A percentile compares a stretch with the other conserved stretches of the same genome.
These are phyloP conservation scores for Neolentinus lepideus DNA, from an alignment of 1,284 basidiomycete genomes.

Conservation along the genomic window DNA sequence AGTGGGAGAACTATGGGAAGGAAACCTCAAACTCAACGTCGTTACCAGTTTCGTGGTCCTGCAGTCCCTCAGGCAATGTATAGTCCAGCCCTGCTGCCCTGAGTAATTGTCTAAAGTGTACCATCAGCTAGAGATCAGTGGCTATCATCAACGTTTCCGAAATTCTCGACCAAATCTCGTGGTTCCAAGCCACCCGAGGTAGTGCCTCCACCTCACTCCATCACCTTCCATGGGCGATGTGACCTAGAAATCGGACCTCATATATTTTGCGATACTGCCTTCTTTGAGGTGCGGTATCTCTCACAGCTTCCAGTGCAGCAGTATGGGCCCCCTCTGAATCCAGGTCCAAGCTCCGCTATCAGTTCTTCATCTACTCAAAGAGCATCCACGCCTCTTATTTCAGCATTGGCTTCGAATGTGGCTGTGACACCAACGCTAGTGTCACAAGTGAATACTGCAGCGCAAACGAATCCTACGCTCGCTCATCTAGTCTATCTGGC, in stretches of 20 bases:
- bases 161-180: constrained; percentile 56
- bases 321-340: constrained; percentile 3
- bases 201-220: constrained; percentile 54
- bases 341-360: constrained; percentile 5
- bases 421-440: constrained; percentile 50
- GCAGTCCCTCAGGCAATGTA: constrained; percentile 66
- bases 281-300: constrained; percentile 62
- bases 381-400: constrained; percentile 27
- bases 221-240: constrained; percentile 55
- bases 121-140: constrained; percentile 58
- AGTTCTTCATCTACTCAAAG: constrained; percentile 9
- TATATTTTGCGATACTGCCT: constrained; percentile 50
- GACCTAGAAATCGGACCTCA: constrained; percentile 68
- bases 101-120: constrained; percentile 2
- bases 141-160: constrained; percentile 61
- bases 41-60: constrained; percentile 37
- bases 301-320: constrained; percentile 15
- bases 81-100: constrained; percentile 12
- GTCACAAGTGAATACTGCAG: constrained; percentile 56
- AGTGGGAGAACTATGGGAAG: constrained; percentile 2
- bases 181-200: constrained; percentile 43
- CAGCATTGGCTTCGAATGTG: constrained; percentile 33
- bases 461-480: constrained; percentile 54
- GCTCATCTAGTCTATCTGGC: constrained; percentile 56
- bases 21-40: neutral